phyloP scores from a whole-genome alignment of 441 rosid species.

The Bruguiera hainesii region DNA sequence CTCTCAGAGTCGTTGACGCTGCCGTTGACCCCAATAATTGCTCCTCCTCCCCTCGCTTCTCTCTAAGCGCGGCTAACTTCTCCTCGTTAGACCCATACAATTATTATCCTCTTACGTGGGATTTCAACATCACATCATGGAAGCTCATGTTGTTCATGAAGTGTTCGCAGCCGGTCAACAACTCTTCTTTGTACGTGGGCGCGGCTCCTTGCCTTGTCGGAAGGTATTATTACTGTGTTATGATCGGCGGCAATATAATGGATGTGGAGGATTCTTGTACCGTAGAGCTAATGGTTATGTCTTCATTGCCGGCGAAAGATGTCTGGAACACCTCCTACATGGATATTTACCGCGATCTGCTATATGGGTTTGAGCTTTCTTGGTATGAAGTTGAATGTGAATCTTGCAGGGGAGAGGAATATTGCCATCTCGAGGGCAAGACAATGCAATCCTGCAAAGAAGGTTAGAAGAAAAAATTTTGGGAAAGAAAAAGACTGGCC shows the following conservation, averaged over 20 bases:
- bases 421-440: neutral
- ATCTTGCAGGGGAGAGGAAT: neutral
- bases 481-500: neutral
- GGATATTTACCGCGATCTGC: slow-evolving; percentile 1
- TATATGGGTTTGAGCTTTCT: slow-evolving; percentile 8
- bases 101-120: neutral
- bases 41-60: slow-evolving; percentile 5
- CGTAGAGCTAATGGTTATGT: neutral
- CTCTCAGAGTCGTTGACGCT: slow-evolving; percentile 7
- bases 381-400: neutral
- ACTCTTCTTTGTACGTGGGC: neutral
- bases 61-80: neutral
- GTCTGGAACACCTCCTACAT: neutral
- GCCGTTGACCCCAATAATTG: slow-evolving; percentile 5
- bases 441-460: neutral
- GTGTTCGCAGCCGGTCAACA: neutral
- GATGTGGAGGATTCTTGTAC: slow-evolving; percentile 2
- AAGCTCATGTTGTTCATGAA: neutral
- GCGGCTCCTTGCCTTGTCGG: neutral
- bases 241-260: neutral
- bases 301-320: neutral
- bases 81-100: neutral
- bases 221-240: neutral
- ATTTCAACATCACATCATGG: accelerated
- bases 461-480: neutral